Evolutionary conservation across 768 basidiomycete species (phyloP), one percentile per base, ranked within the genome.

Genomic region (Russula abietina): DNA sequence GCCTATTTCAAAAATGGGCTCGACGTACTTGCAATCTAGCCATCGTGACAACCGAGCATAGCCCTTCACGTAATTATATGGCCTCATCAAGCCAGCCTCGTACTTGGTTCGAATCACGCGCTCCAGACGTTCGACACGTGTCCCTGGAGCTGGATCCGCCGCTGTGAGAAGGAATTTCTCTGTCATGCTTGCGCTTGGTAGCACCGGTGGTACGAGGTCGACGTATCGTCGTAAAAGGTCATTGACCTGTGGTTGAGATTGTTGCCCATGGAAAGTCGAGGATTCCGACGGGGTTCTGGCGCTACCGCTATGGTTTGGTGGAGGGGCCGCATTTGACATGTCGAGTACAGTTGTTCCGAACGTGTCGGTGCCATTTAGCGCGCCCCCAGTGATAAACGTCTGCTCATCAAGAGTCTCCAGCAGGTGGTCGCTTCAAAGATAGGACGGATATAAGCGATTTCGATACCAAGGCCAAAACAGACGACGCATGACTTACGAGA

Each of bases 41-140:
- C 94, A 98, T 60, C 90, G 81, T 59, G 87, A 90, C 66, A 98
- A 75, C 63, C 95, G 79, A 16, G 92, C 89, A 69, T 98, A 98
- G 0, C 96, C 96, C 70, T 94, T 94, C 55, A 94, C 93, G 68
- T 98, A 97, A 74, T 98, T 95, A 70, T 96, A 97, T 3, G 96
- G 96, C 70, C 92, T 94, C 67, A 98, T 75, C 48, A 98, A 73
- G 0, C 95, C 96, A 2, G 96, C 96, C 71, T 98, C 95, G 74
- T 97, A 98, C 75, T 98, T 98, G 70, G 91, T 93, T 67, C 89
- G 83, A 68, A 98, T 98, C 67, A 98, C 96, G 61, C 90, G 81
- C 67, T 88, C 91, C 55, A 98, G 75, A 1, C 95, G 85, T 68
- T 96, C 91, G 68, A 95, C 90, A 48, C 96, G 80, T 26, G 93